phyloP scores from a whole-genome alignment of 2,329 filamentous ascomycete species.

The Chaetomium sp. region DNA sequence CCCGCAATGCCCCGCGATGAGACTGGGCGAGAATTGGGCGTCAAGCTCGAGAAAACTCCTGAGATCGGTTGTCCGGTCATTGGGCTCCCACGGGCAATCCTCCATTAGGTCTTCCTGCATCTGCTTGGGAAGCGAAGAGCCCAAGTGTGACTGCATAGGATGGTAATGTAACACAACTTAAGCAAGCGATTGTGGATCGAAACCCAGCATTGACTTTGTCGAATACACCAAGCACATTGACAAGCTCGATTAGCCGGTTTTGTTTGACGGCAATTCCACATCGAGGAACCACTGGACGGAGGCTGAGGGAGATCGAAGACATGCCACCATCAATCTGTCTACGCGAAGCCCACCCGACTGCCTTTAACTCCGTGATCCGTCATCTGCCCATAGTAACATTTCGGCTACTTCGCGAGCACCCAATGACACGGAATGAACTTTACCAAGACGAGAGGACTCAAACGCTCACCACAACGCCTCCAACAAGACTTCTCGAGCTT shows the following conservation, averaged over 20 bases:
- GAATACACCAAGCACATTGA: not conserved
- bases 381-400: not conserved
- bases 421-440: not conserved
- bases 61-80: not conserved
- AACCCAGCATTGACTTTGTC: not conserved
- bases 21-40: not conserved
- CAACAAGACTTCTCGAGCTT: not conserved
- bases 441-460: no score
- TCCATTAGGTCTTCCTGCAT: not conserved
- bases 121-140: not conserved
- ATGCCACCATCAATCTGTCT: not conserved
- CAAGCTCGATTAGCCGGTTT: not conserved
- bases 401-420: not conserved
- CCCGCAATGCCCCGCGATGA: constrained; percentile 14
- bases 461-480: no score
- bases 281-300: not conserved
- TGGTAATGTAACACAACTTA: no score
- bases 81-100: not conserved
- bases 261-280: not conserved
- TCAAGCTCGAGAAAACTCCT: not conserved
- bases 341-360: not conserved
- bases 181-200: not conserved
- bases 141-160: not conserved
- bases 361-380: not conserved
- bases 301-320: not conserved